Evolutionary conservation across 2,329 filamentous ascomycete species (phyloP).

Genomic region (Paraconiothyrium sp.): DNA sequence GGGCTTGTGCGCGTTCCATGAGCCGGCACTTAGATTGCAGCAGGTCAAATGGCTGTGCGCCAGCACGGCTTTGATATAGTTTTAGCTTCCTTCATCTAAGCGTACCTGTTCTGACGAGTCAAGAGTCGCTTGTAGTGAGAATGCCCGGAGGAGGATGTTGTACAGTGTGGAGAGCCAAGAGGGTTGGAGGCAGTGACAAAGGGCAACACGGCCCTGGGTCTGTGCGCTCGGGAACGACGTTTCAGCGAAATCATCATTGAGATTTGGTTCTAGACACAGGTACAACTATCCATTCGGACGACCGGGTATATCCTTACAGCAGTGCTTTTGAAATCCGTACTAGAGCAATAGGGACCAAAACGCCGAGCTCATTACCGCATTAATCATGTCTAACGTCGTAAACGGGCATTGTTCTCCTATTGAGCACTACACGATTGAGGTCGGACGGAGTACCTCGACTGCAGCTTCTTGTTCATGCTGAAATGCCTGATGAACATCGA

Average conservation of each 20-base stretch:
- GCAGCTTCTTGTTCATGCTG: slow-evolving; percentile 42
- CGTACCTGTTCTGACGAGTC: neutral
- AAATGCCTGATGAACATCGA: slow-evolving; percentile 42
- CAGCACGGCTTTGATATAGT: neutral
- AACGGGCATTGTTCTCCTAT: neutral
- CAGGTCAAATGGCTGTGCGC: neutral
- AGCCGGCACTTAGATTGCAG: slow-evolving; percentile 15
- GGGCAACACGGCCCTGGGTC: neutral
- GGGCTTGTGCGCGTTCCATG: neutral
- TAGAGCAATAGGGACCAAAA: neutral
- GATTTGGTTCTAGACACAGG: neutral
- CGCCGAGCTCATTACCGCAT: neutral
- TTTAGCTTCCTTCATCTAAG: neutral
- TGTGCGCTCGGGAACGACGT: neutral
- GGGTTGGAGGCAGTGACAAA: neutral
- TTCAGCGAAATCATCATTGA: neutral
- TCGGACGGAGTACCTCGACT: slow-evolving; percentile 33
- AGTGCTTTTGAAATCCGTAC: neutral
- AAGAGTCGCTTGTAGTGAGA: neutral
- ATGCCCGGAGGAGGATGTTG: neutral
- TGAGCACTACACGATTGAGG: neutral
- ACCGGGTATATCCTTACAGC: slow-evolving; percentile 4
- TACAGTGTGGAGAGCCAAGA: neutral
- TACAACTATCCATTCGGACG: neutral
- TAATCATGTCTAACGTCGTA: neutral